These are phyloP conservation scores for Fusarium beomiforme DNA, from an alignment of 2,329 filamentous ascomycete species.

Conservation along the genomic window DNA sequence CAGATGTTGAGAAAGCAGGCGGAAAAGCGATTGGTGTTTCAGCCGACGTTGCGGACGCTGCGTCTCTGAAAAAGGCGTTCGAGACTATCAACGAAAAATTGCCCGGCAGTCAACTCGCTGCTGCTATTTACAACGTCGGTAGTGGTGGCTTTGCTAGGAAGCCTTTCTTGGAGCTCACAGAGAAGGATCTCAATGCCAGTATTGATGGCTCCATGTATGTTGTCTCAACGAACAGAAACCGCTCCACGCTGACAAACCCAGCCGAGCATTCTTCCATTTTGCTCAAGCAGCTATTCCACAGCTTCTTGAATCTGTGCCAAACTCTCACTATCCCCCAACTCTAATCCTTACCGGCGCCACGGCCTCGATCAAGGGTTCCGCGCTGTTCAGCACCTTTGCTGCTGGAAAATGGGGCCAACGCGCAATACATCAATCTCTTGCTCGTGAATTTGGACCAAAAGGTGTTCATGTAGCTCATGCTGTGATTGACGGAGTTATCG, in stretches of 20 bases:
- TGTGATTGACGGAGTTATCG: constrained; percentile 86
- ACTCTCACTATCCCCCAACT: constrained; percentile 72
- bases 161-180: constrained; percentile 66
- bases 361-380: constrained; percentile 78
- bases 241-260: constrained; percentile 39
- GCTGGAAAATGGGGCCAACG: constrained; percentile 83
- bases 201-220: constrained; percentile 61
- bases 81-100: constrained; percentile 69
- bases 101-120: constrained; percentile 63
- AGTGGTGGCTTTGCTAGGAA: constrained; percentile 58
- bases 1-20: constrained; percentile 73
- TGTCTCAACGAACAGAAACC: accelerated
- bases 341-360: constrained; percentile 90
- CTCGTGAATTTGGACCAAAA: constrained; percentile 84
- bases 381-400: constrained; percentile 76
- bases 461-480: constrained; percentile 86
- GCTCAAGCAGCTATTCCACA: constrained; percentile 76
- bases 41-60: constrained; percentile 57
- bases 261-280: constrained; percentile 79
- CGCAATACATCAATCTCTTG: constrained; percentile 77
- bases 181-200: constrained; percentile 60
- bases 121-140: constrained; percentile 77
- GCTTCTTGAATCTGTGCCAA: constrained; percentile 69
- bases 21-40: constrained; percentile 77
- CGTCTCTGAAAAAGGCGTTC: constrained; percentile 66